Conservation (phyloP, 495 filamentous ascomycete species). For the Podospora bellae-mahoneyi region DNA sequence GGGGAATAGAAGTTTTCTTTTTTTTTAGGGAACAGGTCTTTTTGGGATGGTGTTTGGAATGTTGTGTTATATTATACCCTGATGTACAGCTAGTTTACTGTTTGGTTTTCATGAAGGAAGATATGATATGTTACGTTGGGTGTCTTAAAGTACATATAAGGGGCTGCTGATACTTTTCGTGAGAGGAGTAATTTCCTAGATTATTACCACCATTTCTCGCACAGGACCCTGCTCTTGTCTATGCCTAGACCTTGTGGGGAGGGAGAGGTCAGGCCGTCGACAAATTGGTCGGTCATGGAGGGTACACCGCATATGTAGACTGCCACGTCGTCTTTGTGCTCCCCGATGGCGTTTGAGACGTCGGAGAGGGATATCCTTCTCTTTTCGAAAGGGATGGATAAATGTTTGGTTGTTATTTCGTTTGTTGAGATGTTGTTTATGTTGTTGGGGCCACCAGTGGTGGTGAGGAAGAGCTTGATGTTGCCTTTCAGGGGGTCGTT, state of each 20-base stretch:
- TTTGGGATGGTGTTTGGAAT: not conserved
- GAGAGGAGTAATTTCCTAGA: not conserved
- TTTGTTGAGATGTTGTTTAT: not conserved
- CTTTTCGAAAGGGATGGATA: conserved; percentile 34
- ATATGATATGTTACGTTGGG: not conserved
- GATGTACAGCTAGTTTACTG: not conserved
- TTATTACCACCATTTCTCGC: conserved; percentile 82
- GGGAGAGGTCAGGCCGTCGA: conserved; percentile 41
- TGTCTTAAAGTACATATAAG: not conserved
- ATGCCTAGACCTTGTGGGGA: conserved; percentile 51
- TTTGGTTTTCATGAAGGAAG: not conserved
- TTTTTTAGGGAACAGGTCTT: not conserved
- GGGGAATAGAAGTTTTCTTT: too few relatives aligned
- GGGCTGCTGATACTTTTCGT: not conserved
- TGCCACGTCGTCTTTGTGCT: conserved; percentile 50
- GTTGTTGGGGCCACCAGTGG: not conserved
- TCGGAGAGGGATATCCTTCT: conserved; percentile 54
- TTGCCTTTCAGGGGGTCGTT: conserved; percentile 26
- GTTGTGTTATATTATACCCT: not conserved
- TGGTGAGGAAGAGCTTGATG: conserved; percentile 38
- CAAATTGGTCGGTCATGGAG: conserved; percentile 75
- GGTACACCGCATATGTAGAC: conserved; percentile 80
- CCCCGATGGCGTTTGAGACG: conserved; percentile 47
- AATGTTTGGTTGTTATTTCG: conserved; percentile 8
- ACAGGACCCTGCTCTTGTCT: conserved; percentile 58